phyloP scores from a whole-genome alignment of 1,284 basidiomycete species.

The Afroboletus lepidellus region DNA sequence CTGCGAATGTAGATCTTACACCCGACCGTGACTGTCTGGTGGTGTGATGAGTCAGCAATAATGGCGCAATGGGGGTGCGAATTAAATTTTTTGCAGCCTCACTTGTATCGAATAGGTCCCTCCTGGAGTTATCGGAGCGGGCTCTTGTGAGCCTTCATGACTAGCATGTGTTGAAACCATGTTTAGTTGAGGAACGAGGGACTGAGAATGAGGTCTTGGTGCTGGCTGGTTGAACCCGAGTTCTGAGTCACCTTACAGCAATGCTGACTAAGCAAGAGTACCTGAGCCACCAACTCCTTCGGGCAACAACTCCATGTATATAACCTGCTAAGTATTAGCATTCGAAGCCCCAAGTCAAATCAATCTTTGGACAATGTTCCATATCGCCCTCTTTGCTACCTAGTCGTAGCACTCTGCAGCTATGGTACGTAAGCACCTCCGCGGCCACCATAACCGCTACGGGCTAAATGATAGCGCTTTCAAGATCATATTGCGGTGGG shows the following conservation, averaged over 20 bases:
- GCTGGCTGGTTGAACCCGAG: conserved; percentile 1
- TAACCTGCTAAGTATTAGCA: neutral
- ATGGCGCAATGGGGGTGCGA: conserved; percentile 15
- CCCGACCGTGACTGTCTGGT: conserved; percentile 81
- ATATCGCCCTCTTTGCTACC: neutral
- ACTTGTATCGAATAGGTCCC: conserved; percentile 77
- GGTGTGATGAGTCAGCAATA: conserved; percentile 32
- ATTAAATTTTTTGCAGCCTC: conserved; percentile 28
- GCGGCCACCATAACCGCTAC: neutral
- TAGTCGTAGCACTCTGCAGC: neutral
- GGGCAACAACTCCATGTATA: conserved; percentile 1
- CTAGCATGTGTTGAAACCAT: conserved; percentile 35
- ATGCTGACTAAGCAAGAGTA: conserved; percentile 27
- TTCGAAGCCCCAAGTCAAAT: neutral
- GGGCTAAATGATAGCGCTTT: neutral
- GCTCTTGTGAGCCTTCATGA: conserved; percentile 48
- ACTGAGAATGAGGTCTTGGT: conserved; percentile 1
- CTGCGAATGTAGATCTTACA: conserved; percentile 92
- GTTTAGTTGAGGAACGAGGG: conserved; percentile 6
- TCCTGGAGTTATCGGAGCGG: conserved; percentile 66
- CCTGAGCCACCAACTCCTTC: conserved; percentile 3
- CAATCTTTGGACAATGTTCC: too few relatives aligned
- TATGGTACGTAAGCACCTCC: conserved; percentile 9
- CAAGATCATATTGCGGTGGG: neutral
- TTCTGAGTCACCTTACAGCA: conserved; percentile 1